Evolutionary conservation across 116 monocot genomes (phyloP).

Genomic region (Posidonia oceanica): DNA sequence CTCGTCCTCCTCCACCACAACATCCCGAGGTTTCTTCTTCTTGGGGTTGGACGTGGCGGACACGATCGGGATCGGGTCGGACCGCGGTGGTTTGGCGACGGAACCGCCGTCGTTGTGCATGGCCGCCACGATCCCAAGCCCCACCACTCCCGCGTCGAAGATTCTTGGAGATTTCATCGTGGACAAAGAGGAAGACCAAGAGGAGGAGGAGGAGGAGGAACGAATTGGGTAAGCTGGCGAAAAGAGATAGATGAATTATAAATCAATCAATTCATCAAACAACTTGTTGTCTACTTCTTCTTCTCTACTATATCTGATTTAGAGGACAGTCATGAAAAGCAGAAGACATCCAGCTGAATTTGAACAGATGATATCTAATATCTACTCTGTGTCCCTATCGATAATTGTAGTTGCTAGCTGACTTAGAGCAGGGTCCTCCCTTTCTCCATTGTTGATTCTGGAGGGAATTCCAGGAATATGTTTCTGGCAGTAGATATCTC

Average conservation of each 20-base stretch:
- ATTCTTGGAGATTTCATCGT: neutral
- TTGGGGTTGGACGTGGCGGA: too few relatives aligned
- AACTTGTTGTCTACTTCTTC: too few relatives aligned
- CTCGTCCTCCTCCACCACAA: neutral
- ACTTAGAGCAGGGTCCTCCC: too few relatives aligned
- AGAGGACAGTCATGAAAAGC: too few relatives aligned
- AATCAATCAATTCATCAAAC: too few relatives aligned
- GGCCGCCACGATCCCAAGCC: constrained; percentile 11
- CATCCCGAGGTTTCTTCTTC: neutral
- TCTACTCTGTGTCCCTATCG: neutral
- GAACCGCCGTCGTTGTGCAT: neutral
- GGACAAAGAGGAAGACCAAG: neutral
- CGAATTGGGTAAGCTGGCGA: too few relatives aligned
- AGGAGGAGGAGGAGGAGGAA: too few relatives aligned
- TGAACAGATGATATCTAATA: neutral
- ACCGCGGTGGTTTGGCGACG: neutral
- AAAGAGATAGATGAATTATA: too few relatives aligned
- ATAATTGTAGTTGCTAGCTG: neutral
- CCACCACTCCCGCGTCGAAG: constrained; percentile 3
- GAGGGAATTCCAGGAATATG: too few relatives aligned
- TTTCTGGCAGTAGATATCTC: too few relatives aligned
- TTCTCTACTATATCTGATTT: too few relatives aligned
- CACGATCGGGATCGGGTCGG: constrained; percentile 5
- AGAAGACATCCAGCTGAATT: neutral
- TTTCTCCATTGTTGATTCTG: too few relatives aligned